Percentiles rank a stretch among this genome's conserved stretches.
These are phyloP conservation scores for Hyaloscypha bicolor DNA, from an alignment of 495 filamentous ascomycete species.

Conservation along the genomic window DNA sequence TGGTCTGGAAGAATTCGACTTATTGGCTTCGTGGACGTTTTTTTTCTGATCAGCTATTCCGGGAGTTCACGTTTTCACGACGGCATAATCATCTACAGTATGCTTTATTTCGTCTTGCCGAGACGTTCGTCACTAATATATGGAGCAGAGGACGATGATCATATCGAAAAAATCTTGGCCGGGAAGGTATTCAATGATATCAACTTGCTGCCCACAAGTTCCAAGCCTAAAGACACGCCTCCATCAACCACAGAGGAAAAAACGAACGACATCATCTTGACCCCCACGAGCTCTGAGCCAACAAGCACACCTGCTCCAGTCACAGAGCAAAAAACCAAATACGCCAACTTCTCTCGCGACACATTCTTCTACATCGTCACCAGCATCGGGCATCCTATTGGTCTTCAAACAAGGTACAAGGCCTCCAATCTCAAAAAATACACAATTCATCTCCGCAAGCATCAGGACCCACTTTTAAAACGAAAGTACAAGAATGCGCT, in stretches of 20 bases:
- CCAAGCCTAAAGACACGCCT: not conserved
- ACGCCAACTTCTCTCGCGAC: conserved; percentile 34
- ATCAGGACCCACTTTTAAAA: conserved; percentile 21
- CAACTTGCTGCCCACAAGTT: conserved; percentile 4
- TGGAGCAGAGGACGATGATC: conserved; percentile 42
- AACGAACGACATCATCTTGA: no score
- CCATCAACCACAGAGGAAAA: not conserved
- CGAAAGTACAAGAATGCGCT: conserved; percentile 17
- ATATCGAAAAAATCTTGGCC: conserved; percentile 36
- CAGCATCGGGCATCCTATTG: conserved; percentile 40
- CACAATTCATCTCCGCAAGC: conserved; percentile 42
- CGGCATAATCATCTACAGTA: conserved; percentile 45
- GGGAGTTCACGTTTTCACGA: conserved; percentile 41
- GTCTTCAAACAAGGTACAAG: conserved; percentile 37
- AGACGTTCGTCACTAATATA: conserved; percentile 8
- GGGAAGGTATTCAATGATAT: conserved; percentile 23
- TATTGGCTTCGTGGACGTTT: conserved; percentile 45
- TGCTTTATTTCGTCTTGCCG: conserved; percentile 5
- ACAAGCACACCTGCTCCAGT: conserved; percentile 3
- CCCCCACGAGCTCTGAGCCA: not conserved
- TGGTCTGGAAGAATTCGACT: conserved; percentile 44
- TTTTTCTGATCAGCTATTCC: conserved; percentile 47
- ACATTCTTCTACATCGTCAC: conserved; percentile 40
- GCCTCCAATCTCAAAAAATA: conserved; percentile 38
- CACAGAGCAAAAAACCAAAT: conserved; percentile 26